Base-by-base conservation (phyloP, 345 rosid species). In the Rhodomyrtus tomentosa region DNA sequence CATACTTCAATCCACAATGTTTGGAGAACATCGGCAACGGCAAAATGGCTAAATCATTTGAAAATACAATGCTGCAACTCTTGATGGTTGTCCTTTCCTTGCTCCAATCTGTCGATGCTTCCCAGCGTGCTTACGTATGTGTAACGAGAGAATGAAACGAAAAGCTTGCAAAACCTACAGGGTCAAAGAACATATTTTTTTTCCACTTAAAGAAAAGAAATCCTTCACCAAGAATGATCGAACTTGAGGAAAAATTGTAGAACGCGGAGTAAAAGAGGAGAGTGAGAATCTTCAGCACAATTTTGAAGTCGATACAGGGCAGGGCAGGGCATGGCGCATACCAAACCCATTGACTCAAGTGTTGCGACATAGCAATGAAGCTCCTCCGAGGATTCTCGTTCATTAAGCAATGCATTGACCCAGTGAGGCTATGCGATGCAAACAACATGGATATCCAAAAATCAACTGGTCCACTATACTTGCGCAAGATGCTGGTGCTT, bases 331-430 rank as follows among this genome's bases (percentile, higher is more conserved):
- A n/a, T n/a, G n/a, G 85, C 6, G 48, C 92, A 48, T 92, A 95
- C 98, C 97, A 94, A 87, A 95, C 90, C 99, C 99, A 95, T 49
- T 93, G 96, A 93, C 98, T 94, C 7, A 86, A 90, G 89, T 93
- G 96, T 74, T 92, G 91, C n/a, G 95, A 89, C 98, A 94, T 93
- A 58, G 98, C 99, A 72, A 50, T 82, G 83, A 88, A 91, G 93
- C 93, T 95, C 91, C 89, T 94, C 81, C 38, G 21, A 29, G 97
- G 94, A 50, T 91, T 89, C 89, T 91, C 88, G 48, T 90, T 94
- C 72, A 90, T 86, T 84, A 91, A 62, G 83, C 92, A 93, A 58
- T 80, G 83, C 82, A 83, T 80, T 50, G 76, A 83, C 7, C 87
- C 87, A 20, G 84, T 87, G 0, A 72, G 55, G 73, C 87, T 25